Evolutionary conservation across 495 filamentous ascomycete genomes (phyloP).

Genomic region (Aspergillus mulundensis): DNA sequence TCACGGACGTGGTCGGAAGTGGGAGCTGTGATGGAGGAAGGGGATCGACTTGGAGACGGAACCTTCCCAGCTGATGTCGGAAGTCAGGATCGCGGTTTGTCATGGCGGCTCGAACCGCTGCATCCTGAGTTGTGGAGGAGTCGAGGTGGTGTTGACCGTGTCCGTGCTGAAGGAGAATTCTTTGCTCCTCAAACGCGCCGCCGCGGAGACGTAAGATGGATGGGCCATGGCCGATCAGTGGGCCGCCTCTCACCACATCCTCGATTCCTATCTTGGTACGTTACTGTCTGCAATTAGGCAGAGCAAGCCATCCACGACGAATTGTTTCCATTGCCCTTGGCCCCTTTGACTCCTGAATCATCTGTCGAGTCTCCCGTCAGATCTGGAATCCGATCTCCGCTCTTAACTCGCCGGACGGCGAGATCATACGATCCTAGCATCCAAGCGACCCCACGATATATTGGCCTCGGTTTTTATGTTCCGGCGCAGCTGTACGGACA

Average conservation of each 20-base stretch:
- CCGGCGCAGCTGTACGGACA: not conserved
- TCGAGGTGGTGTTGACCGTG: not conserved
- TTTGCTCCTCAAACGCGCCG: not conserved
- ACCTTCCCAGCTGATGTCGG: conserved; percentile 44
- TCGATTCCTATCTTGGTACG: not conserved
- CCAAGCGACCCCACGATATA: not conserved
- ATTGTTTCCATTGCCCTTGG: too few relatives aligned
- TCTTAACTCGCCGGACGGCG: not conserved
- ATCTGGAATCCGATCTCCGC: not conserved
- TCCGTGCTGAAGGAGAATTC: not conserved
- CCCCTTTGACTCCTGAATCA: too few relatives aligned
- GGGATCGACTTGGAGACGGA: conserved; percentile 30
- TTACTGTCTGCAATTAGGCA: too few relatives aligned
- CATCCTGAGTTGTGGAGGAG: conserved; percentile 17
- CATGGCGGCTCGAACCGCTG: conserved; percentile 38
- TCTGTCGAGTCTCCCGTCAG: too few relatives aligned
- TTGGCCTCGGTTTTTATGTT: not conserved
- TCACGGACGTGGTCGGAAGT: not conserved
- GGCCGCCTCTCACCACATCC: not conserved
- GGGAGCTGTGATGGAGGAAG: conserved; percentile 25
- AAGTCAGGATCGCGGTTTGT: conserved; percentile 41
- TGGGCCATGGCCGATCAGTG: not conserved
- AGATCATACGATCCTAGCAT: not conserved
- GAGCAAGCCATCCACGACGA: too few relatives aligned
- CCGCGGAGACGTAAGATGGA: not conserved